Evolutionary conservation across 1,284 basidiomycete genomes (phyloP), one percentile per base, ranked within the genome.

Genomic region (Cryptococcus jaspeensis): DNA sequence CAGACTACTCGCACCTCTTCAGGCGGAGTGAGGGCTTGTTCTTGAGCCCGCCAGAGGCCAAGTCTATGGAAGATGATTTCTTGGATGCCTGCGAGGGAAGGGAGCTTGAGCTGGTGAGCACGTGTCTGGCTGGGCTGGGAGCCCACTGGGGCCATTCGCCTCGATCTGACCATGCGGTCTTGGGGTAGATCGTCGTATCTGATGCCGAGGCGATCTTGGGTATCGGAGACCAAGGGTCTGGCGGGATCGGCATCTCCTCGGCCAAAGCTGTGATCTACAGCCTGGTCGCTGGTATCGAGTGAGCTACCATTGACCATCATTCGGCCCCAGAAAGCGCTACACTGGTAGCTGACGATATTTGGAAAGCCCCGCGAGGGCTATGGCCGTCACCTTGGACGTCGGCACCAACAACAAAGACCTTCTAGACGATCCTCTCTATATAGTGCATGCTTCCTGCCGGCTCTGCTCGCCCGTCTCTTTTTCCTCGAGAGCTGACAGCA

Each of bases 1-100:
- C 85, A 5, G 82, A 86, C 50, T 91, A 90, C 66, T 91, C 89
- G 0, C 88, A 89, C 70, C 78, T 91, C 8, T 92, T 89, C 76
- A 80, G 89, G 35, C 76, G 87, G 50, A 66, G 65, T 13, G 71
- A 73, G 49, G 73, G 73, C 7, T 49, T 75, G 25, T 75, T 65
- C 51, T 53, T 75, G 12, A 61, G 62, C 22, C 66, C 69, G 20
- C 61, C 67, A 2, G 54, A 58, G 41, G 45, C 56, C 23, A 67
- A 67, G 20, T 57, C 58, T 32, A 71, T 71, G 69, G 71, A 73
- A 44, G 65, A 66, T 49, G 70, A 72, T 32, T 72, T 75, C 50
- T 40, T 75, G 47, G 69, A 71, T 40, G 69, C 68, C 7, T 70
- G 67, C 51, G 66, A 67, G 45, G 68, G 64, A 2, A 55, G 70